Conservation (phyloP, 2,329 filamentous ascomycete genomes). For the Pochonia chlamydosporia region DNA sequence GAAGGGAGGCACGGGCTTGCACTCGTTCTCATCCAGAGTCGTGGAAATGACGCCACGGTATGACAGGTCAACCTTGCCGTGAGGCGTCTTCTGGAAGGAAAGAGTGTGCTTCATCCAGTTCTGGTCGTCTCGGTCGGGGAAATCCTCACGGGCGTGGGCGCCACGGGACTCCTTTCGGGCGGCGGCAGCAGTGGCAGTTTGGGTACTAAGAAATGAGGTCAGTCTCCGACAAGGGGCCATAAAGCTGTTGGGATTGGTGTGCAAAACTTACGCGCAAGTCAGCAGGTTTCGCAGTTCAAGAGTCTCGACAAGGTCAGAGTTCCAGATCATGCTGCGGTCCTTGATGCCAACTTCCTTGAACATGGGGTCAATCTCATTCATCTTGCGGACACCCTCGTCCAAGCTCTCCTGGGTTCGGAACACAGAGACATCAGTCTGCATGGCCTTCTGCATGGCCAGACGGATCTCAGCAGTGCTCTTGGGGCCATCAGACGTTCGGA, state of each 20-base stretch:
- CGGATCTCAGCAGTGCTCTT: constrained; percentile 87
- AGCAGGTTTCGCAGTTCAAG: constrained; percentile 91
- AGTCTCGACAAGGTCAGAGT: constrained; percentile 93
- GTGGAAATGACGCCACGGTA: constrained; percentile 79
- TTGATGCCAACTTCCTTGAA: constrained; percentile 87
- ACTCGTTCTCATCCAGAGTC: constrained; percentile 92
- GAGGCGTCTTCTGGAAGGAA: constrained; percentile 88
- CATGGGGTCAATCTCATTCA: constrained; percentile 73
- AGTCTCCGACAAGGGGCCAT: neutral
- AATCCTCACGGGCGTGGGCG: constrained; percentile 95
- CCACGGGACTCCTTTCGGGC: constrained; percentile 97
- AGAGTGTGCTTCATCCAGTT: constrained; percentile 99
- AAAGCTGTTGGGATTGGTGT: too few relatives aligned
- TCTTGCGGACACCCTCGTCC: constrained; percentile 87
- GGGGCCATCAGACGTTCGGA: constrained; percentile 77
- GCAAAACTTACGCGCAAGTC: constrained; percentile 81
- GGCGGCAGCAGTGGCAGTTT: constrained; percentile 86
- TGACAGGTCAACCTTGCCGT: constrained; percentile 77
- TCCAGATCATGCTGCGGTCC: constrained; percentile 99
- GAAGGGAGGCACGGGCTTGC: constrained; percentile 93
- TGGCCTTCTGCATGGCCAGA: constrained; percentile 91
- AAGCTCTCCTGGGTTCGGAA: constrained; percentile 93
- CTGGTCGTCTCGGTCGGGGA: constrained; percentile 86
- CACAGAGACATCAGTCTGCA: constrained; percentile 95
- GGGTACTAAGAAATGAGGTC: constrained; percentile 47